A percentile compares a stretch with the other conserved stretches of the same genome.
phyloP scores from a whole-genome alignment of 495 filamentous ascomycete species.

The Tuber umbilicatum region DNA sequence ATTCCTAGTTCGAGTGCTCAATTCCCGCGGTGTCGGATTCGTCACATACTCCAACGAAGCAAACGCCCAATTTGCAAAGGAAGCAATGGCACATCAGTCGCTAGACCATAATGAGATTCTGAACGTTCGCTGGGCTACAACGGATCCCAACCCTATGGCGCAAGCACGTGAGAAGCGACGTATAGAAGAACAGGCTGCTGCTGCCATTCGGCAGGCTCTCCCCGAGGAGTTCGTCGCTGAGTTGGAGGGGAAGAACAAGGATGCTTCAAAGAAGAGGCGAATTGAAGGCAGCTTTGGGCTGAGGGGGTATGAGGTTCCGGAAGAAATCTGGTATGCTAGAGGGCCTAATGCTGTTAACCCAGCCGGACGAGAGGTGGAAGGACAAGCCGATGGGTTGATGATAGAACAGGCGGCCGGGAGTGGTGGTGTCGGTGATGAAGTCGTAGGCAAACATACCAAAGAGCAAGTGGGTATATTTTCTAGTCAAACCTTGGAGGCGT shows the following conservation, averaged over 20 bases:
- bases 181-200: constrained; percentile 96
- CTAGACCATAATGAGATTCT: constrained; percentile 85
- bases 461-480: constrained; percentile 67
- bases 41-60: constrained; percentile 81
- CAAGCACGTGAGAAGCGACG: constrained; percentile 83
- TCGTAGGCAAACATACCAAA: constrained; percentile 26
- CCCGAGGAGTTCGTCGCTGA: constrained; percentile 88
- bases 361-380: constrained; percentile 49
- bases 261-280: constrained; percentile 77
- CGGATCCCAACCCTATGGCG: constrained; percentile 90
- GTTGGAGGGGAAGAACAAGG: constrained; percentile 83
- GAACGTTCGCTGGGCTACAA: constrained; percentile 95
- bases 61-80: constrained; percentile 83
- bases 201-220: constrained; percentile 83
- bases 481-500: constrained; percentile 65
- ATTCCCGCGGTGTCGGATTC: constrained; percentile 80
- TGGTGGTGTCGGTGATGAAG: constrained; percentile 43
- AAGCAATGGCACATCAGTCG: constrained; percentile 82
- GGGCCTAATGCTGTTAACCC: constrained; percentile 56
- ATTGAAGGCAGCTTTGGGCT: constrained; percentile 86
- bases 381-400: constrained; percentile 49
- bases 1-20: constrained; percentile 65
- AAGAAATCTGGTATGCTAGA: constrained; percentile 85
- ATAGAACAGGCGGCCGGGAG: constrained; percentile 47
- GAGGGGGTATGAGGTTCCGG: constrained; percentile 86